Base-by-base conservation (phyloP, 176 grass and related monocot genomes). In the Oryza longistaminata region DNA sequence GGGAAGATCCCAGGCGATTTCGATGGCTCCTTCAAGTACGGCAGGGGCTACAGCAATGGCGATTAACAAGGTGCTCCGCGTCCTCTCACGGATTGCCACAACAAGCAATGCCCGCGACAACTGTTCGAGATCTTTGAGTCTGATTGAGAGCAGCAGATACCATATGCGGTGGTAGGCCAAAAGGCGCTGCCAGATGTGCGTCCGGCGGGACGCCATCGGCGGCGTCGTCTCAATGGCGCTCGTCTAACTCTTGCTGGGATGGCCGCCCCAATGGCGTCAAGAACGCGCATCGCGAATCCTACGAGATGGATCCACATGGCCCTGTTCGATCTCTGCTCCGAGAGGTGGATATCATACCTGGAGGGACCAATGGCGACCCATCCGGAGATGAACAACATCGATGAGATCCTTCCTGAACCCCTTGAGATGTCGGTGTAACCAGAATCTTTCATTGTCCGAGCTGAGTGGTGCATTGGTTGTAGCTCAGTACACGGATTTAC, bases 1-100 rank as follows among this genome's bases (percentile, higher is more conserved):
- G 5, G 3, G 50, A 14, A 15, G 50, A 14, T 5, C 1, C 0
- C 6, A 19, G 50, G 50, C 4, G 50, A 53, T 2, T 53, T 53
- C 50, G 50, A 53, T 5, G 50, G 50, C 50, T 53, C 50, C 7
- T 53, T 53, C 50, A 17, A 53, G 16, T 53, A 19, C 1, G 50
- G 50, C 1, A 19, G 4, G 16, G 50, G n/a, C n/a, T n/a, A 6
- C 15, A 53, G 50, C 50, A 17, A 16, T 7, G 55, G 34, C 0
- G 75, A 61, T 31, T 77, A 77, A 77, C 55, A 77, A 77, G 75
- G 21, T n/a, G 12, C 33, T 77, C 33, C 75, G 75, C 11, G 7
- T 62, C 34, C 6, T 16, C n/a, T 16, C n/a, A 40, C 21, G 13
- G 34, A 8, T 37, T 1, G 14, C 24, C 3, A 40, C 19, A 58